Percentiles rank a stretch among this genome's conserved stretches.
phyloP scores from a whole-genome alignment of 345 rosid species.

The Psidium friedrichsthalianum region DNA sequence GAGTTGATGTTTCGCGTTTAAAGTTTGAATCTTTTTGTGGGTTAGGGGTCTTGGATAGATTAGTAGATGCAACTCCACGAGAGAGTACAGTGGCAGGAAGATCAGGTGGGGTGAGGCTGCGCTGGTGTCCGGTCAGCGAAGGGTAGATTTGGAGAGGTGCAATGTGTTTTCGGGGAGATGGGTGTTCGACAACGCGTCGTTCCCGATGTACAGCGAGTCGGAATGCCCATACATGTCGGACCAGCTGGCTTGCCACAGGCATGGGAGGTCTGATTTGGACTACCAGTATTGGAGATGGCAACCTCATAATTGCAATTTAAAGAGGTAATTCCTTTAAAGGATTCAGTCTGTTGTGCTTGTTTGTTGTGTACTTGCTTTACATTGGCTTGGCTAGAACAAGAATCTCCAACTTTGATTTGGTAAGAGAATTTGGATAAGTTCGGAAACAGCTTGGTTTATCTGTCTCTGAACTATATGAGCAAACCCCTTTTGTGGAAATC shows the following conservation, averaged over 20 bases:
- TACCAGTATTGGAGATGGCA: conserved; percentile 97
- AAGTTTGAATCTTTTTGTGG: background rate
- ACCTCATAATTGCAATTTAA: conserved; percentile 76
- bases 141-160: conserved; percentile 35
- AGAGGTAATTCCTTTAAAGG: conserved; percentile 25
- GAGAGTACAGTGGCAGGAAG: conserved; percentile 54
- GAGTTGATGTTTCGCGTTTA: background rate
- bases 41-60: conserved; percentile 75
- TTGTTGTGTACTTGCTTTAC: background rate
- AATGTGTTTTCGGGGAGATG: conserved; percentile 83
- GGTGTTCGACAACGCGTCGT: conserved; percentile 66
- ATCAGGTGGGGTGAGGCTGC: conserved; percentile 36
- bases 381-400: background rate
- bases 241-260: conserved; percentile 90
- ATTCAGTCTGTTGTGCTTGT: background rate
- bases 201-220: conserved; percentile 77
- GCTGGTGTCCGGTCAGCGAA: conserved; percentile 12
- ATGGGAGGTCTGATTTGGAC: conserved; percentile 76
- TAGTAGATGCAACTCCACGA: conserved; percentile 58
- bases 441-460: background rate
- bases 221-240: conserved; percentile 96
- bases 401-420: background rate
- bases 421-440: background rate
- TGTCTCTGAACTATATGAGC: background rate
- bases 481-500: background rate